Evolutionary conservation across 352 stramenopile genomes (phyloP), one percentile per base, ranked within the genome.

Genomic region (Aphanomyces astaci): DNA sequence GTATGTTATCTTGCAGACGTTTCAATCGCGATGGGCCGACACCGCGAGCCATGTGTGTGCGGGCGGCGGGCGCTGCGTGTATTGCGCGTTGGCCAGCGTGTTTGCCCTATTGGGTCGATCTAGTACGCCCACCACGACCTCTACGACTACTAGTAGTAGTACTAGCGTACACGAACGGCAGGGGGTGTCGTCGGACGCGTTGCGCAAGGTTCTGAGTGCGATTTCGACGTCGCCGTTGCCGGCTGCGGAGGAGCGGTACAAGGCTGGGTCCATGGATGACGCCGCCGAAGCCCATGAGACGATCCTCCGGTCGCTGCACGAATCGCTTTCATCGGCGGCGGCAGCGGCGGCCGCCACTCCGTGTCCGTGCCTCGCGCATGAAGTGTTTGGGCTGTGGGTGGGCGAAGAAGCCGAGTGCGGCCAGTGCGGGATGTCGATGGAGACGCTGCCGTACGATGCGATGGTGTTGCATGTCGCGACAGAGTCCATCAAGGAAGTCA

Each of bases 221-320:
- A 36, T 68, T 22, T 68, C 62, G 4, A 59, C 46, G 43, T 49
- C 32, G 30, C 39, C 56, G 36, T 36, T 65, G 4, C 62, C 46
- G 28, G 22, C 60, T 4, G 22, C 60, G 30, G 51, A 49, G 13
- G 62, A 68, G 0, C 39, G 62, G 3, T 40, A 43, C 33, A 68
- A 62, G 46, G 3, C 49, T 19, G 62, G 62, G 30, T 68, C 62
- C 1, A 68, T 68, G 62, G 62, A 68, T 33, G 62, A 68, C 51
- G 62, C 62, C 11, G 62, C 62, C 17, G 62, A 68, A 60, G 62
- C 62, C 4, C 62, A 68, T 43, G 62, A 68, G 13, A 49, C 62
- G 7, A 40, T 68, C 11, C 33, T 68, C 5, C 49, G 62, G 48
- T 52, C 49, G n/a, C 32, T 68, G 2, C 62, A 68, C 28, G 51